phyloP scores from a whole-genome alignment of 306 rosid genomes.

The Pterocarpus macrocarpus region DNA sequence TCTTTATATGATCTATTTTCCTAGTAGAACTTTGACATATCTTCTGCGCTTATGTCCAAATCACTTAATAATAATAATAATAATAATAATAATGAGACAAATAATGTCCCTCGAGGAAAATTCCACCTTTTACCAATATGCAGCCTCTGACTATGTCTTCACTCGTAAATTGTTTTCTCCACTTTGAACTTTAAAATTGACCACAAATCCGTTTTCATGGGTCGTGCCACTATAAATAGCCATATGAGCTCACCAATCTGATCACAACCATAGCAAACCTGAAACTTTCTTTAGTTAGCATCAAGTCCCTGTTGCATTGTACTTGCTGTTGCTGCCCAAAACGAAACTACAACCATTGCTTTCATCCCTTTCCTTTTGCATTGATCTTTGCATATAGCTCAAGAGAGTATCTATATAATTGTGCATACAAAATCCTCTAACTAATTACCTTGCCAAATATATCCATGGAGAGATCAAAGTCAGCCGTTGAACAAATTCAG shows the following conservation, averaged over 20 bases:
- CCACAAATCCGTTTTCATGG: background rate
- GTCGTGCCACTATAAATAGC: conserved; percentile 20
- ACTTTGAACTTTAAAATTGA: background rate
- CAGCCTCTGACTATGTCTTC: conserved; percentile 33
- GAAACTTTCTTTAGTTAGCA: background rate
- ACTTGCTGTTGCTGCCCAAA: background rate
- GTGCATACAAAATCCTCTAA: background rate
- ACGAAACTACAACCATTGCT: background rate
- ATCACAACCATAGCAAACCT: background rate
- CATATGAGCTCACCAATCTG: background rate
- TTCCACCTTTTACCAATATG: background rate
- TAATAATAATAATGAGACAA: too few relatives aligned
- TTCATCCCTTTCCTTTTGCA: background rate
- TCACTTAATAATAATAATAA: too few relatives aligned
- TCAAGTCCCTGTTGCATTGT: background rate
- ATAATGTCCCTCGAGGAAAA: too few relatives aligned
- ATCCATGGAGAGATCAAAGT: conserved; percentile 47
- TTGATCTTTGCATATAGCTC: background rate
- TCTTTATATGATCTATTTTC: too few relatives aligned
- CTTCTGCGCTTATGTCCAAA: too few relatives aligned
- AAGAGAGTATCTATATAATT: background rate
- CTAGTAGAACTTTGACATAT: too few relatives aligned
- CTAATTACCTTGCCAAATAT: background rate
- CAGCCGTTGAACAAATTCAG: conserved; percentile 50
- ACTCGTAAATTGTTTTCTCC: background rate